Conservation (phyloP, 192 early-diverging fungal species). For the Linnemannia zychae region DNA sequence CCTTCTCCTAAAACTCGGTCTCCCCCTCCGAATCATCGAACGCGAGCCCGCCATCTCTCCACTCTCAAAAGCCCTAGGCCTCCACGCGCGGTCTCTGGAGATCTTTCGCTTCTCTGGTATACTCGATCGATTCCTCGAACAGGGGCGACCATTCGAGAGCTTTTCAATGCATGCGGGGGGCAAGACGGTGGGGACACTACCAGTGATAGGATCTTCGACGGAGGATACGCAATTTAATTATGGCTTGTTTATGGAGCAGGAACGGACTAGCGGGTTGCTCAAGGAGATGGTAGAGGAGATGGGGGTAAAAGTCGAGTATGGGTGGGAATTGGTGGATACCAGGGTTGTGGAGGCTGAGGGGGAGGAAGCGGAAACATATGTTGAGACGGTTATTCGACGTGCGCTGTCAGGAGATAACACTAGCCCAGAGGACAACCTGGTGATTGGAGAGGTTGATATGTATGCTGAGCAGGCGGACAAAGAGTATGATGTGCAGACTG, state of each 20-base stretch:
- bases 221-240: background rate
- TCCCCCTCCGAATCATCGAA: conserved; percentile 20
- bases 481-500: background rate
- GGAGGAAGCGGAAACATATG: background rate
- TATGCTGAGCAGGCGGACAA: background rate
- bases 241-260: conserved; percentile 1
- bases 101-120: conserved; percentile 1
- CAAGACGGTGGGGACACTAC: background rate
- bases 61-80: conserved; percentile 14
- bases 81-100: conserved; percentile 18
- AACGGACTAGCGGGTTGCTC: background rate
- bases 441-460: background rate
- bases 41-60: background rate
- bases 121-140: background rate
- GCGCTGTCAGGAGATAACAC: background rate
- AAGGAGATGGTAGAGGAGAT: background rate
- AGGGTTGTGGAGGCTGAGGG: background rate
- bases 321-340: conserved; percentile 15
- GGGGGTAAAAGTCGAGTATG: background rate
- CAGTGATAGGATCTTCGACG: background rate
- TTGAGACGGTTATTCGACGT: background rate
- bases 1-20: background rate
- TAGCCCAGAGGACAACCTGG: background rate
- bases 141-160: background rate
- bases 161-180: background rate